These are phyloP conservation scores for Penicillium herquei DNA, from an alignment of 495 filamentous ascomycete species.

Conservation along the genomic window DNA sequence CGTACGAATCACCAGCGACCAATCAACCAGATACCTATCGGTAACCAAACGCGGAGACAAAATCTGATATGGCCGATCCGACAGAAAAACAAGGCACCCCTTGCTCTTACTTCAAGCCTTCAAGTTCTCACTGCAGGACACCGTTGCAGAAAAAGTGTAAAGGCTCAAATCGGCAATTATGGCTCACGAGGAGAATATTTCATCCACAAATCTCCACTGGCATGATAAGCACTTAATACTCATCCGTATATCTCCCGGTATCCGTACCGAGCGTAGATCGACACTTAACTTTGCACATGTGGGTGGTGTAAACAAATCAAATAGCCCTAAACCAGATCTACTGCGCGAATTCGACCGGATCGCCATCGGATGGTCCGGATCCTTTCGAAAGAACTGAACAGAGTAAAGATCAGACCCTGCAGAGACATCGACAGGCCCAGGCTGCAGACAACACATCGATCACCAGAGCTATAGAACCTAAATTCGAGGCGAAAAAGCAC, in stretches of 20 bases:
- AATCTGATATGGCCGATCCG: not conserved
- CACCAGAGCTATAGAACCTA: slow-evolving; percentile 2
- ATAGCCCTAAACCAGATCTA: not conserved
- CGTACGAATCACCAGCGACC: not conserved
- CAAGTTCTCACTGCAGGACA: not conserved
- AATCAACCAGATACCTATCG: not conserved
- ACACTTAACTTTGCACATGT: too few species aligned
- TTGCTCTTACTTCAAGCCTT: not conserved
- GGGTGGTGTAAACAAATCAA: too few species aligned
- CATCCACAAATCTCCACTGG: not conserved
- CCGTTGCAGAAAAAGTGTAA: not conserved
- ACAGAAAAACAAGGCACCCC: not conserved
- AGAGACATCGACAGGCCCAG: not conserved
- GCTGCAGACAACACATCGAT: slow-evolving; percentile 1
- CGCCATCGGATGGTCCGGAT: not conserved
- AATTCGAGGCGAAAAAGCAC: not conserved
- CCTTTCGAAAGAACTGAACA: not conserved
- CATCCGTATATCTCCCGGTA: not conserved
- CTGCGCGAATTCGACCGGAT: too few species aligned
- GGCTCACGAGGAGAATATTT: not conserved
- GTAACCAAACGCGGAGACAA: not conserved
- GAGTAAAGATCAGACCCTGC: slow-evolving; percentile 3
- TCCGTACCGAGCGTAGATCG: too few species aligned
- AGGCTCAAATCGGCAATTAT: not conserved
- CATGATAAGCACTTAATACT: not conserved